Conservation (phyloP, 2,329 filamentous ascomycete genomes). For the Diplodia intermedia region DNA sequence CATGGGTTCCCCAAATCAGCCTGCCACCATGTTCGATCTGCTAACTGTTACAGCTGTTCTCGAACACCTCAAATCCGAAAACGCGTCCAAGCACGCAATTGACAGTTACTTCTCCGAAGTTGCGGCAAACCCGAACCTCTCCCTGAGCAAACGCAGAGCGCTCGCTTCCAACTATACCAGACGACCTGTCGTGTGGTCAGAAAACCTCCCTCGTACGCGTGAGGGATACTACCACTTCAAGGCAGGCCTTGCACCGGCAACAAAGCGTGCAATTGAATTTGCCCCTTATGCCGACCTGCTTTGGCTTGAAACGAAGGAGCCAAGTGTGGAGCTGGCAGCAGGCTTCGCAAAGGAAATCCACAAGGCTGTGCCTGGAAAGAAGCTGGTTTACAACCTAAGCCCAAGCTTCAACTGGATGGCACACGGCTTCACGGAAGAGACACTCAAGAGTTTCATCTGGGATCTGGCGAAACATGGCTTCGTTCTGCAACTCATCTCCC, state of each 20-base stretch:
- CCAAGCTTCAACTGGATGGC: conserved; percentile 99
- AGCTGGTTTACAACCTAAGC: conserved; percentile 93
- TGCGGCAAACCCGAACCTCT: conserved; percentile 71
- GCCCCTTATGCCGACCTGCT: conserved; percentile 92
- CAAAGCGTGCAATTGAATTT: conserved; percentile 90
- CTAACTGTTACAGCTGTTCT: conserved; percentile 66
- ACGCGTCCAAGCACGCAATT: conserved; percentile 68
- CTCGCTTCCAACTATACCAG: conserved; percentile 73
- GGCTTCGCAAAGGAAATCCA: conserved; percentile 80
- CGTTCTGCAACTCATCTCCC: conserved; percentile 68
- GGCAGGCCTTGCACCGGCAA: conserved; percentile 83
- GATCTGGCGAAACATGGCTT: conserved; percentile 78
- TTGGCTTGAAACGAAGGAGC: conserved; percentile 96
- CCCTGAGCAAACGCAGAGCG: conserved; percentile 76
- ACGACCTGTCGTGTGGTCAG: conserved; percentile 79
- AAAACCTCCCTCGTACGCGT: conserved; percentile 89
- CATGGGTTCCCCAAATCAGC: conserved; percentile 37
- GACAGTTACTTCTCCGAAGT: conserved; percentile 71
- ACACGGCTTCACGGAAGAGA: conserved; percentile 84
- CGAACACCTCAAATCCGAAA: conserved; percentile 72
- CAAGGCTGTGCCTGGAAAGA: conserved; percentile 74
- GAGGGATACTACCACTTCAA: conserved; percentile 94
- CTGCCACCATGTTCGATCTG: background rate
- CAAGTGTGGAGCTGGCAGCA: conserved; percentile 77
- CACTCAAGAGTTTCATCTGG: conserved; percentile 92